Percentiles rank a stretch among this genome's conserved stretches.
Conservation (phyloP, 2,329 filamentous ascomycete genomes). For the Zopfia rhizophila region DNA sequence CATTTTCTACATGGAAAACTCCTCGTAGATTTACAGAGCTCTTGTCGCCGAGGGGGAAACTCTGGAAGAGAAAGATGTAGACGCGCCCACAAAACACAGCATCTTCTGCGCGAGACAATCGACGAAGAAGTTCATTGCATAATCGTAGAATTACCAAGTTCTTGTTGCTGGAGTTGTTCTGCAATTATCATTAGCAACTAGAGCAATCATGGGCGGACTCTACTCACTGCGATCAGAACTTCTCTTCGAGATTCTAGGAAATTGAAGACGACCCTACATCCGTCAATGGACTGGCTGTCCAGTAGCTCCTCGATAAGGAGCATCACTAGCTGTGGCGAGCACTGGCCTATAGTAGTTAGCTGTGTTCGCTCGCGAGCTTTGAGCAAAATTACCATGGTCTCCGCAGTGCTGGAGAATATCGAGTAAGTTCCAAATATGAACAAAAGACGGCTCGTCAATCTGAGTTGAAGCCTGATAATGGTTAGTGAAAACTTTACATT, state of each 20-base stretch:
- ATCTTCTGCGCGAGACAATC: conserved; percentile 94
- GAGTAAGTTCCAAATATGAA: conserved; percentile 90
- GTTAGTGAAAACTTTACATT: conserved; percentile 6
- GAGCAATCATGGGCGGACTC: conserved; percentile 1
- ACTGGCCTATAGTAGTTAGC: conserved; percentile 55
- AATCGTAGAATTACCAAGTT: conserved; percentile 89
- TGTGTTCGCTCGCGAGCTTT: neutral
- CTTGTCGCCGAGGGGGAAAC: conserved; percentile 94
- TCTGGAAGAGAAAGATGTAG: conserved; percentile 98
- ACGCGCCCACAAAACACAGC: conserved; percentile 97
- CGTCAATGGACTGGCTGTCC: conserved; percentile 93
- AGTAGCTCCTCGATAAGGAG: conserved; percentile 94
- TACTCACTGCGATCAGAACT: conserved; percentile 77
- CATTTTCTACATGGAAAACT: conserved; percentile 95
- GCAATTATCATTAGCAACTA: conserved; percentile 31
- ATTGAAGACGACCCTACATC: conserved; percentile 91
- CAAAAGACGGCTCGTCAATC: conserved; percentile 82
- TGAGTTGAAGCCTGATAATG: conserved; percentile 71
- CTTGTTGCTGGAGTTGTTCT: conserved; percentile 68
- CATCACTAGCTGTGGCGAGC: conserved; percentile 83
- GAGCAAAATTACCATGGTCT: conserved; percentile 73
- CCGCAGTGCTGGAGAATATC: conserved; percentile 91
- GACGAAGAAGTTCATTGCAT: conserved; percentile 93
- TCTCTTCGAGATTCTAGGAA: conserved; percentile 94
- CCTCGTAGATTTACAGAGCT: conserved; percentile 96